A percentile compares a stretch with the other conserved stretches of the same genome.
Conservation (phyloP, 441 rosid species). For the Gossypium trilobum region DNA sequence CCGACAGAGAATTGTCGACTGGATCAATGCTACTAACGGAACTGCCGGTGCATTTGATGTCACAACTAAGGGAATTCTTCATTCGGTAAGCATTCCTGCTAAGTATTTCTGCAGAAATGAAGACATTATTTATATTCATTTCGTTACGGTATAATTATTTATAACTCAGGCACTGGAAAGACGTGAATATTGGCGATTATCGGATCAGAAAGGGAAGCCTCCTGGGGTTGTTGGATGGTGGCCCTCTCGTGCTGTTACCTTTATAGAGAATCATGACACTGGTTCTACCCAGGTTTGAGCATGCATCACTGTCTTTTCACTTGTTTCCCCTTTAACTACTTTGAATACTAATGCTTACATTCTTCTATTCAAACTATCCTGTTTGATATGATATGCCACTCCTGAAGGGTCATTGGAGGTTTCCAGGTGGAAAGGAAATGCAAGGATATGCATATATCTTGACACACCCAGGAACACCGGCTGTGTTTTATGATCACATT, state of each 20-base stretch:
- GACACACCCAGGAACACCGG: conserved; percentile 95
- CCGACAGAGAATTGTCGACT: conserved; percentile 84
- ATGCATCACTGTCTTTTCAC: neutral
- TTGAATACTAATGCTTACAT: too few relatives aligned
- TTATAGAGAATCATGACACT: conserved; percentile 92
- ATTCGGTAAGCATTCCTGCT: conserved; percentile 40
- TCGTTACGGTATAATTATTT: conserved; percentile 8
- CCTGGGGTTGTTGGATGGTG: conserved; percentile 98
- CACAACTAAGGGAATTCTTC: conserved; percentile 93
- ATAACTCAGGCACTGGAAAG: conserved; percentile 52
- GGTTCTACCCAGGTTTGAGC: conserved; percentile 87
- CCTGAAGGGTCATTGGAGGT: conserved; percentile 91
- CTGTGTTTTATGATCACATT: conserved; percentile 77
- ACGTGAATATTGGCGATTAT: conserved; percentile 89
- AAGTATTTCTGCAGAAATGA: neutral
- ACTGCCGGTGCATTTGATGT: conserved; percentile 93
- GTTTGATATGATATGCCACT: neutral
- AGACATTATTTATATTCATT: neutral
- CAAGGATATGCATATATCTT: conserved; percentile 90
- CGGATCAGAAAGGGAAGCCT: conserved; percentile 80
- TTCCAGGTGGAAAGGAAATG: conserved; percentile 86
- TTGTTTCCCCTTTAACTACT: too few relatives aligned
- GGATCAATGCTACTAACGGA: conserved; percentile 80
- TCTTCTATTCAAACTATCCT: too few relatives aligned
- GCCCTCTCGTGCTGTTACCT: conserved; percentile 98